Evolutionary conservation across 805 yeast genomes (phyloP), one percentile per base, ranked within the genome.

Genomic region (Naumovozyma dairenensis): DNA sequence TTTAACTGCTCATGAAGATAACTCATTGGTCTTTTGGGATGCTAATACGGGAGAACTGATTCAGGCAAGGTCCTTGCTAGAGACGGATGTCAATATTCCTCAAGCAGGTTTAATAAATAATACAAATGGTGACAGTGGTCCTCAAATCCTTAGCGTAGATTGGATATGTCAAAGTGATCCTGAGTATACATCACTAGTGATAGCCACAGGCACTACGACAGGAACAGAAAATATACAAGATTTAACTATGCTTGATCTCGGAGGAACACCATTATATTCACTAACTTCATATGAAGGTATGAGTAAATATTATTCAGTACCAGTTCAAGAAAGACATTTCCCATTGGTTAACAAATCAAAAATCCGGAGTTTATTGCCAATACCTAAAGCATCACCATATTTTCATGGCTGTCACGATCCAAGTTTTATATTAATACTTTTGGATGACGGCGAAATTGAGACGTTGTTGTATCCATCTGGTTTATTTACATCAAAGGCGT

Each of bases 1-100:
- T 3, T 68, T 82, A 15, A 78, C 95, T 0, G 69, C 75, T 2
- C 93, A 89, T 55, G 76, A 65, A 16, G 95, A 87, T 49, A 89
- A 89, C 34, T 72, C 93, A 0, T 49, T 92, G 24, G 94, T 75
- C 2, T 92, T 92, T 51, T 92, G 97, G 96, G 98, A 92, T 56
- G 80, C 84, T 1, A 68, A 75, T 21, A 77, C 77, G 24, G 96
- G 93, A 1, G 72, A 73, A 12, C 59, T 75, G 28, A 63, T 92
- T 10, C 77, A 77, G 34, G 92, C 96, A 1, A 69, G 96, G 44
- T 70, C 82, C 1, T 40, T 80, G 4, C 69, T 70, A 39, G 93
- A 82, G 32, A 64, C 74, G 3, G 71, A 74, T 35, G 71, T 85
- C 6, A 78, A 83, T 47, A 51, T 57, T 15, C 77, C 80, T 3